These are phyloP conservation scores for Auriscalpium orientale DNA, from an alignment of 768 basidiomycete genomes.

Conservation along the genomic window DNA sequence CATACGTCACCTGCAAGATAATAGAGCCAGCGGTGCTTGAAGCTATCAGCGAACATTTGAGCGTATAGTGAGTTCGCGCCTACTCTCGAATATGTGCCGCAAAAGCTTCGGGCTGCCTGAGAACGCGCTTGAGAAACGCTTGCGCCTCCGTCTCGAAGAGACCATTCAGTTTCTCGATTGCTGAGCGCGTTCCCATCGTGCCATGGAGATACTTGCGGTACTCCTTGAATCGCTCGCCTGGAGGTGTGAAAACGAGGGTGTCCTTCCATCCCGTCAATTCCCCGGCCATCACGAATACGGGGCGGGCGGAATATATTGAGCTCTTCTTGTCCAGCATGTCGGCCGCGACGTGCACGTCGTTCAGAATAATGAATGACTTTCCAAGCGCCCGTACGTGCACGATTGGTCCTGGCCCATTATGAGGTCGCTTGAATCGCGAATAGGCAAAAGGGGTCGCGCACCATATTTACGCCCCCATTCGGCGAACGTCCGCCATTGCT, in stretches of 20 bases:
- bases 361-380: neutral
- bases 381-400: neutral
- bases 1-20: constrained; percentile 18
- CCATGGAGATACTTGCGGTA: constrained; percentile 1
- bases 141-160: constrained; percentile 3
- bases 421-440: too few relatives aligned
- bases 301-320: constrained; percentile 11
- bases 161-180: neutral
- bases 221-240: neutral
- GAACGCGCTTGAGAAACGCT: neutral
- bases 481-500: too few relatives aligned
- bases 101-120: constrained; percentile 3
- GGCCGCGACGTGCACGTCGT: constrained; percentile 1
- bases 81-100: constrained; percentile 4
- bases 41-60: too few relatives aligned
- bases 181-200: constrained; percentile 2
- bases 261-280: constrained; percentile 1
- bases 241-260: constrained; percentile 1
- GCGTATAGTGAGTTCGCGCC: neutral
- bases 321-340: constrained; percentile 16
- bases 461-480: too few relatives aligned
- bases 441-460: too few relatives aligned
- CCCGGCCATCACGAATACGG: constrained; percentile 3
- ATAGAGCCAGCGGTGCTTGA: constrained; percentile 10
- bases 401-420: neutral